Conservation (phyloP, 768 basidiomycete species). For the Lactifluus volemus region DNA sequence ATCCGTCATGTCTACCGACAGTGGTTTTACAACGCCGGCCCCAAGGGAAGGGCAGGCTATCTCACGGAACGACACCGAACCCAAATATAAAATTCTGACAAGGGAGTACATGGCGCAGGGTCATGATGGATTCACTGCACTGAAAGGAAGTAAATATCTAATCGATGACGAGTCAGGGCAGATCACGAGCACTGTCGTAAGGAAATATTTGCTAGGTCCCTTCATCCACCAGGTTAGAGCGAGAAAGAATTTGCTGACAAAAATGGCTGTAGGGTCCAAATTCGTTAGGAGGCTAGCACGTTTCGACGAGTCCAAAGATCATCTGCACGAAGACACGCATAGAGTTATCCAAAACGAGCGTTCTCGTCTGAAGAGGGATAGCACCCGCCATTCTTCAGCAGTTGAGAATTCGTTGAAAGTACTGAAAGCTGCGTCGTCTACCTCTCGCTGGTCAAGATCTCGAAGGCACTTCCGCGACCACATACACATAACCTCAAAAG, state of each 20-base stretch:
- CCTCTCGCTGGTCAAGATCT: conserved; percentile 39
- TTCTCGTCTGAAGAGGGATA: conserved; percentile 17
- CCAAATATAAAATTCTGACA: conserved; percentile 74
- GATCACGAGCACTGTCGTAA: conserved; percentile 67
- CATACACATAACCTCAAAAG: conserved; percentile 49
- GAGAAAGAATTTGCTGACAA: background rate
- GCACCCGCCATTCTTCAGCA: conserved; percentile 22
- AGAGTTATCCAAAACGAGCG: conserved; percentile 41
- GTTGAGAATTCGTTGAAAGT: conserved; percentile 42
- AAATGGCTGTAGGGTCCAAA: conserved; percentile 44
- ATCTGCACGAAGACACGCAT: conserved; percentile 38
- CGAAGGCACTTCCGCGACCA: conserved; percentile 48
- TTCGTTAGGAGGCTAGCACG: conserved; percentile 62
- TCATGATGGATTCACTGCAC: conserved; percentile 70
- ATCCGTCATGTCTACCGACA: conserved; percentile 16
- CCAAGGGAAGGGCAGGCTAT: conserved; percentile 47
- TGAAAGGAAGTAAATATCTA: conserved; percentile 58
- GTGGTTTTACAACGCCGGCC: conserved; percentile 20
- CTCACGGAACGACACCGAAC: conserved; percentile 39
- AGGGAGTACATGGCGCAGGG: conserved; percentile 79
- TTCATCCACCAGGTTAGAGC: background rate
- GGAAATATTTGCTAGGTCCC: conserved; percentile 76
- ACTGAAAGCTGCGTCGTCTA: conserved; percentile 34
- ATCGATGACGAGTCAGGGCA: conserved; percentile 80
- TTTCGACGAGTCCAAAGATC: conserved; percentile 25